Percentiles rank a stretch among this genome's conserved stretches.
Conservation (phyloP, 2,329 filamentous ascomycete species). For the Nemania sp. region DNA sequence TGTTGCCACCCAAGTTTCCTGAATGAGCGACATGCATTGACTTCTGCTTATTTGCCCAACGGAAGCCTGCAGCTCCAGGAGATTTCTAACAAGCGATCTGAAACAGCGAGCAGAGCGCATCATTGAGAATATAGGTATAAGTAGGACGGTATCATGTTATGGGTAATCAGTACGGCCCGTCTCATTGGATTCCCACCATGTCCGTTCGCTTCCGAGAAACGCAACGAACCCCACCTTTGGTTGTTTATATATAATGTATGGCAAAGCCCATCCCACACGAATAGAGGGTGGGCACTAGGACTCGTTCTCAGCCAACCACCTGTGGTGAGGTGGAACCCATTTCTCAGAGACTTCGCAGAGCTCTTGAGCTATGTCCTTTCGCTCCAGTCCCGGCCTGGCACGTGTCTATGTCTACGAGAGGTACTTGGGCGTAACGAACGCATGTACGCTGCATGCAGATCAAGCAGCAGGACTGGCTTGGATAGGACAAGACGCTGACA, state of each 20-base stretch:
- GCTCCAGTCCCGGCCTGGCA: constrained; percentile 36
- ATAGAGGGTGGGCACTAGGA: constrained; percentile 12
- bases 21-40: constrained; percentile 38
- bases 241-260: constrained; percentile 4
- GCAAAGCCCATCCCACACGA: constrained; percentile 16
- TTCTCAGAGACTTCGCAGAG: constrained; percentile 11
- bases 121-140: background rate
- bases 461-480: constrained; percentile 26
- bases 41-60: constrained; percentile 31
- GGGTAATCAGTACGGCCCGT: background rate
- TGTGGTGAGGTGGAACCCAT: constrained; percentile 14
- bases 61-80: constrained; percentile 30
- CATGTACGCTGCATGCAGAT: constrained; percentile 33
- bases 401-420: constrained; percentile 35
- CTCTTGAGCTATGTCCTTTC: constrained; percentile 14
- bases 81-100: constrained; percentile 1
- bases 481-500: constrained; percentile 26
- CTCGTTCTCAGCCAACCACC: constrained; percentile 4
- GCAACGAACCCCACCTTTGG: constrained; percentile 7
- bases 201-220: constrained; percentile 16
- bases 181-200: background rate
- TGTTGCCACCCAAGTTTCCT: constrained; percentile 28
- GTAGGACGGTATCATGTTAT: background rate
- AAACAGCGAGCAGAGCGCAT: background rate
- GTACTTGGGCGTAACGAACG: constrained; percentile 32